Conservation (phyloP, 2,329 filamentous ascomycete genomes). For the Pseudogymnoascus destructans region DNA sequence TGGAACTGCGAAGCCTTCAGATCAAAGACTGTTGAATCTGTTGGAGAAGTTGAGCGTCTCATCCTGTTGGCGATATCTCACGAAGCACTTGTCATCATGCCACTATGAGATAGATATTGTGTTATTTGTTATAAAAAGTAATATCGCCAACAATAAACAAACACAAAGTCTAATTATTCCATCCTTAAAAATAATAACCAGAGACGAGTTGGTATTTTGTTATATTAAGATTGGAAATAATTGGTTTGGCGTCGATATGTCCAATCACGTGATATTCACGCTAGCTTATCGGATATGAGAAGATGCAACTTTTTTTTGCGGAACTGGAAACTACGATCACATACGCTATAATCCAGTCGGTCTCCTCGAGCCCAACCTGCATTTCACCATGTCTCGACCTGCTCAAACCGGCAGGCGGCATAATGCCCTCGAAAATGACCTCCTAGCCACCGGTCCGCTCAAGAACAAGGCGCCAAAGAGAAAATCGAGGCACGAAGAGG, state of each 20-base stretch:
- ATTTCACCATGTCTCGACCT: not conserved
- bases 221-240: not conserved
- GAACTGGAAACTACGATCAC: not conserved
- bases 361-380: not conserved
- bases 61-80: not conserved
- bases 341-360: conserved; percentile 4
- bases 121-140: not conserved
- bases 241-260: not conserved
- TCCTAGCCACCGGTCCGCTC: conserved; percentile 56
- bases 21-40: not conserved
- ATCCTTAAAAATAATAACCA: not conserved
- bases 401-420: conserved; percentile 42
- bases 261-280: not conserved
- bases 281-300: conserved; percentile 9
- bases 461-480: conserved; percentile 63
- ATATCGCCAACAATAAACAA: not conserved
- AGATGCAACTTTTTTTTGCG: conserved; percentile 5
- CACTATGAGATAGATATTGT: not conserved
- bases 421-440: conserved; percentile 82
- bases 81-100: not conserved
- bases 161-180: not conserved
- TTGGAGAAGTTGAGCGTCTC: not conserved
- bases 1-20: not conserved
- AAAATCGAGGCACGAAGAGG: conserved; percentile 45
- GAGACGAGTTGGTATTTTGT: not conserved